phyloP scores from a whole-genome alignment of 2,329 filamentous ascomycete genomes.

The Helotiales sp. region DNA sequence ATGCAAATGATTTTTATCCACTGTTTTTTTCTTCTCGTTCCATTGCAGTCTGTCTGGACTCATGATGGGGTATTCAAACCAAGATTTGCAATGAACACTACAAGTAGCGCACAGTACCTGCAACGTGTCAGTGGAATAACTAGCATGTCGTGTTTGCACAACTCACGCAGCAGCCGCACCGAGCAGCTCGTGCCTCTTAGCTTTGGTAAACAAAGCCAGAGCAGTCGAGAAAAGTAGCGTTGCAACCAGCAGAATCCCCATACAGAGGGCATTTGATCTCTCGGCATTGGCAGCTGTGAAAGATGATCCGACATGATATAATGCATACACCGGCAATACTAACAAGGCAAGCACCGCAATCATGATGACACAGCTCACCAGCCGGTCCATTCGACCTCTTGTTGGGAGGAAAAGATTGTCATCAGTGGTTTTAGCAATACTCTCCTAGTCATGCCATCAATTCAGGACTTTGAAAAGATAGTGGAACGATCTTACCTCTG shows the following conservation, averaged over 20 bases:
- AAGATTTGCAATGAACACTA: slow-evolving; percentile 33
- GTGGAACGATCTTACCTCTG: slow-evolving; percentile 6
- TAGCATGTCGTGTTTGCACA: too few species aligned
- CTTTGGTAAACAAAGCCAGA: slow-evolving; percentile 33
- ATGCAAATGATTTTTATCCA: too few species aligned
- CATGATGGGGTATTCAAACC: not conserved
- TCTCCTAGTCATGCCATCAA: too few species aligned
- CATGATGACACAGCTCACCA: slow-evolving; percentile 26
- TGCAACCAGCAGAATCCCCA: slow-evolving; percentile 31
- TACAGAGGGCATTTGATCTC: slow-evolving; percentile 22
- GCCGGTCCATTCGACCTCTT: slow-evolving; percentile 12
- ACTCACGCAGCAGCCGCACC: slow-evolving; percentile 39
- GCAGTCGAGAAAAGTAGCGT: slow-evolving; percentile 33
- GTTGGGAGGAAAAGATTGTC: slow-evolving; percentile 8
- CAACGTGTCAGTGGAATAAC: too few species aligned
- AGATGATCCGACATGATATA: slow-evolving; percentile 21
- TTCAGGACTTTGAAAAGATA: too few species aligned
- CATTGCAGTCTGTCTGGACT: too few species aligned
- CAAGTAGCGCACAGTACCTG: slow-evolving; percentile 35
- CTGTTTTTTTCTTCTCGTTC: too few species aligned
- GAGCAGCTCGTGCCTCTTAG: slow-evolving; percentile 38
- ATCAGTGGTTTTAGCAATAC: slow-evolving; percentile 19
- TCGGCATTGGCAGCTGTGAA: not conserved
- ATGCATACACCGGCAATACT: slow-evolving; percentile 28
- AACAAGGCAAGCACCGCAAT: slow-evolving; percentile 24